Base-by-base conservation (phyloP, 2,329 filamentous ascomycete species). In the Phaeomoniella chlamydospora region DNA sequence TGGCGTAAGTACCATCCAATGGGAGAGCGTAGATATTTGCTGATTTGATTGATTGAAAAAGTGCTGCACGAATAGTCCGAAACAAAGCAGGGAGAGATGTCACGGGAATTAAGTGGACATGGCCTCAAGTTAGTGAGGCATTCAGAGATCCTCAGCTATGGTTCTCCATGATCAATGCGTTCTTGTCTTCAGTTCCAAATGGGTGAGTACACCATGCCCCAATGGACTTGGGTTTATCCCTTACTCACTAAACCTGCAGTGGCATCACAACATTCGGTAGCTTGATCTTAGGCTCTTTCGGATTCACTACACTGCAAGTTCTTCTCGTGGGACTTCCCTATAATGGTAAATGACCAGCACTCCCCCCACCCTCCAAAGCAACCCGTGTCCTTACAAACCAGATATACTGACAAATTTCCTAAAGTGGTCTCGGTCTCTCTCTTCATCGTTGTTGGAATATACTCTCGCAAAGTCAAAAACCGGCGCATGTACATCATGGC, bases 401-500 rank as follows among this genome's bases (percentile, higher is more conserved):
- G n/a, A n/a, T n/a, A n/a, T n/a, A n/a, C n/a, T n/a, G n/a, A n/a
- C n/a, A n/a, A n/a, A n/a, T n/a, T n/a, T n/a, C n/a, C n/a, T n/a
- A 34, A 35, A 45, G 48, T 51, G 11, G 40, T 49, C 2, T 54
- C 51, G 0, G 45, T 54, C 9, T 26, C 51, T 5, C 47, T 55
- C 35, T 56, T 56, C 43, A 16, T 54, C 30, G 31, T 40, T 18
- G 50, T 55, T 15, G 52, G 49, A 26, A 37, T 53, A 19, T 54
- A 53, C 37, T 54, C 49, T 5, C 48, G 52, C 31, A 42, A 50
- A 18, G 43, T 47, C 9, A 36, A 39, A 4, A 42, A 45, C 30
- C 40, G 48, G 15, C 47, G 54, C 16, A 43, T 57, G 41, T 54
- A 49, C 36, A 45, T 57, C 38, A 58, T 56, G 54, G 46, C 50